A percentile compares a stretch with the other conserved stretches of the same genome.
Conservation (phyloP, 164 flowering plant genomes). For the Echeveria elegans region DNA sequence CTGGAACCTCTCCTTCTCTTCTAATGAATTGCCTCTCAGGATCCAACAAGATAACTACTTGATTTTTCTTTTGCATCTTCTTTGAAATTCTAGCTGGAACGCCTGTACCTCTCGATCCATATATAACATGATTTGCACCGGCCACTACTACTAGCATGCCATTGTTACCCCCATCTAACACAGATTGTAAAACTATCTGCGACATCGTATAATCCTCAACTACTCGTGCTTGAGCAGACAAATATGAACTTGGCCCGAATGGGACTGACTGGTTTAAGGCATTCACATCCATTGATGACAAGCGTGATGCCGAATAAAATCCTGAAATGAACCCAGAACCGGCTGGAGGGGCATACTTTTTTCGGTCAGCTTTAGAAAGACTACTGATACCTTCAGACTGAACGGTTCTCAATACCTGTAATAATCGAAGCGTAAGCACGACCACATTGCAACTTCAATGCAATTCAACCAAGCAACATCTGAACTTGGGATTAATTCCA, state of each 20-base stretch:
- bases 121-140: slow-evolving; percentile 82
- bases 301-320: slow-evolving; percentile 50
- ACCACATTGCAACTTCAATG: background rate
- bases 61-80: slow-evolving; percentile 82
- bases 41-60: slow-evolving; percentile 76
- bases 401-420: slow-evolving; percentile 75
- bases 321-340: slow-evolving; percentile 94
- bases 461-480: background rate
- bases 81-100: slow-evolving; percentile 89
- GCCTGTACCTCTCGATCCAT: slow-evolving; percentile 88
- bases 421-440: slow-evolving; percentile 10
- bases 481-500: background rate
- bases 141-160: slow-evolving; percentile 84
- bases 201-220: slow-evolving; percentile 90
- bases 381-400: slow-evolving; percentile 90
- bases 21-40: slow-evolving; percentile 87
- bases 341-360: slow-evolving; percentile 78
- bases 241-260: slow-evolving; percentile 86
- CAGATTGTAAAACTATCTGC: slow-evolving; percentile 54
- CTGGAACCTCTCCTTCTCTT: slow-evolving; percentile 89
- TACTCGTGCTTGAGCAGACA: slow-evolving; percentile 76
- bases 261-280: slow-evolving; percentile 40
- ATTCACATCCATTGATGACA: slow-evolving; percentile 43
- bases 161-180: slow-evolving; percentile 46
- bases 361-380: slow-evolving; percentile 70